Evolutionary conservation across 2,329 filamentous ascomycete species (phyloP), one percentile per base, ranked within the genome.

Genomic region (Hortaea sp.): DNA sequence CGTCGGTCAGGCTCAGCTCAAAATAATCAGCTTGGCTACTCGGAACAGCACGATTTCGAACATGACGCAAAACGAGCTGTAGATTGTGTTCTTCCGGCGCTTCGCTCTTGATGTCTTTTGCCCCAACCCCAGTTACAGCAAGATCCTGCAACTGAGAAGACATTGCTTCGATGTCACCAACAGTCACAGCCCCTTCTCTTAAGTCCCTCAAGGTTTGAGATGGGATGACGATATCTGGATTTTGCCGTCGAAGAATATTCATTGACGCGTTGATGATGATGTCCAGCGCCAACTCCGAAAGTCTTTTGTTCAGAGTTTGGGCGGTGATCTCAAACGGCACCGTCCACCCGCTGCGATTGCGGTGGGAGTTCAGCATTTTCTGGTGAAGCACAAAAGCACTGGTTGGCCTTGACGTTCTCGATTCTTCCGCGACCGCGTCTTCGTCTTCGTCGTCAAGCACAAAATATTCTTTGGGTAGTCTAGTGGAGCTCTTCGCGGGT

Each of bases 371-470:
- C 7, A 32, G 31, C 11, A 42, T n/a, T 10, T 13, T 10, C 11
- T 44, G 40, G 11, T 20, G 34, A 9, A 29, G 45, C 30, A 45
- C 12, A 30, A 39, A 39, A 27, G 13, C 7, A 10, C 10, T 12
- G 20, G 37, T 3, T 27, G 37, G 37, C 20, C 13, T 39, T n/a
- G 20, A 20, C 40, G 5, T 11, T 11, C 9, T 30, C 5, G 5
- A 29, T 5, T 34, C 12, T 27, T 20, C 32, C 11, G 7, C 39
- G 5, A 29, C 42, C 9, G 27, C 7, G 5, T 32, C 37, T 11
- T 38, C 32, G 10, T 39, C 28, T 20, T 51, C 46, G 32, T 52
- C 51, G 28, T 52, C 53, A 29, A 56, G 39, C 3, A 61, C 52
- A 12, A 53, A 53, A 28, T 38, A 39, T 4, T 51, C 49, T 11